phyloP scores from a whole-genome alignment of 805 yeast genomes.

The Spathaspora gorwiae region DNA sequence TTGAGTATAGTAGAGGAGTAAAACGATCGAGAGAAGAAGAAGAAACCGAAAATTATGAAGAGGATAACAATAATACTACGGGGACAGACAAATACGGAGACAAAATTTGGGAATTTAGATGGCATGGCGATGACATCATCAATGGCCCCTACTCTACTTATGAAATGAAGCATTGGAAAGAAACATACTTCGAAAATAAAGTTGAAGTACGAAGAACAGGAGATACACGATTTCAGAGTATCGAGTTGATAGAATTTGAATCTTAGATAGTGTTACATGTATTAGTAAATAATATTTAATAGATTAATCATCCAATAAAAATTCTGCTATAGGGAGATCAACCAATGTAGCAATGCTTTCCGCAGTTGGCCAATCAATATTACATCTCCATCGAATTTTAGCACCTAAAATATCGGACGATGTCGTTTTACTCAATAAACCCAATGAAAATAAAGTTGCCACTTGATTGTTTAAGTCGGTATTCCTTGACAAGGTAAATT shows the following conservation, averaged over 20 bases:
- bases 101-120: slow-evolving; percentile 36
- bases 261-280: background rate
- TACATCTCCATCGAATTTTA: slow-evolving; percentile 73
- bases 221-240: slow-evolving; percentile 18
- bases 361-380: slow-evolving; percentile 64
- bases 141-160: slow-evolving; percentile 48
- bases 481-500: slow-evolving; percentile 35
- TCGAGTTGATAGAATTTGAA: slow-evolving; percentile 17
- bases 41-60: slow-evolving; percentile 13
- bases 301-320: slow-evolving; percentile 30
- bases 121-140: slow-evolving; percentile 36
- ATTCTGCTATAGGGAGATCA: slow-evolving; percentile 61
- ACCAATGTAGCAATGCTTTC: slow-evolving; percentile 59
- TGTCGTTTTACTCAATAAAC: slow-evolving; percentile 41
- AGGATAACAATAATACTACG: background rate
- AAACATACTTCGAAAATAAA: slow-evolving; percentile 42
- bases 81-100: slow-evolving; percentile 21
- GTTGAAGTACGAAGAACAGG: slow-evolving; percentile 38
- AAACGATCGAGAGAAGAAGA: slow-evolving; percentile 16
- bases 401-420: slow-evolving; percentile 57
- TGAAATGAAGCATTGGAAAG: slow-evolving; percentile 55
- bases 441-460: slow-evolving; percentile 55
- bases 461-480: slow-evolving; percentile 52
- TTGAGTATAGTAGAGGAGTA: slow-evolving; percentile 15
- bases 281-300: too few relatives aligned